Evolutionary conservation across 352 stramenopile genomes (phyloP).

Genomic region (Phytophthora rubi): DNA sequence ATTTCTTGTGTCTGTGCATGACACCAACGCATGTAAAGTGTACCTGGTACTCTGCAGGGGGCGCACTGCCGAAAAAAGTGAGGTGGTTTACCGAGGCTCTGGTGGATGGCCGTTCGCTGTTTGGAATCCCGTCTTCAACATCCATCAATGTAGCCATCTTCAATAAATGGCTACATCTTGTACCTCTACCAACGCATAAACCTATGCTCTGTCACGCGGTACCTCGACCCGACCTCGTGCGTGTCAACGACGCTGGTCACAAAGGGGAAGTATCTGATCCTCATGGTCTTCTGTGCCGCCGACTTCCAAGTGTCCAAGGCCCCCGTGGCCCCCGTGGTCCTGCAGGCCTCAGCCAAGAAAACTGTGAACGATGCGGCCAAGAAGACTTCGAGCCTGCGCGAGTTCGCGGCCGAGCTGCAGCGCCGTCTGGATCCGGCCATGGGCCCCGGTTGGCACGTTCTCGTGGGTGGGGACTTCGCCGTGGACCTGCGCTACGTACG

Average conservation of each 20-base stretch:
- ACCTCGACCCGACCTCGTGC: neutral
- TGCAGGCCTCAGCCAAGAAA: slow-evolving; percentile 54
- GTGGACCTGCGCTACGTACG: slow-evolving; percentile 83
- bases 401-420: slow-evolving; percentile 57
- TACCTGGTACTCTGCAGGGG: no score
- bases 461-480: slow-evolving; percentile 70
- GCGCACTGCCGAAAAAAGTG: no score
- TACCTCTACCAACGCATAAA: neutral
- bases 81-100: no score
- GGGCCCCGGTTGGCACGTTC: slow-evolving; percentile 72
- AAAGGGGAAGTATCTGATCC: slow-evolving; percentile 4
- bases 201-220: neutral
- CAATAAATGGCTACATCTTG: neutral
- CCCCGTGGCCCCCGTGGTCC: slow-evolving; percentile 46
- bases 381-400: slow-evolving; percentile 64
- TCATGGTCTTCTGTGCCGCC: slow-evolving; percentile 58
- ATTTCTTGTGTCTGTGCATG: no score
- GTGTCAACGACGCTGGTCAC: neutral
- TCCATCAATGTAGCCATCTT: neutral
- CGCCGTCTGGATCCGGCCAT: slow-evolving; percentile 49
- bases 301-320: slow-evolving; percentile 73
- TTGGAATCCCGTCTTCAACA: no score
- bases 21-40: no score
- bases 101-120: no score
- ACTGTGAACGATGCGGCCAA: slow-evolving; percentile 59